phyloP scores from a whole-genome alignment of 129 eudicot species.

The Artemisia tridentata region DNA sequence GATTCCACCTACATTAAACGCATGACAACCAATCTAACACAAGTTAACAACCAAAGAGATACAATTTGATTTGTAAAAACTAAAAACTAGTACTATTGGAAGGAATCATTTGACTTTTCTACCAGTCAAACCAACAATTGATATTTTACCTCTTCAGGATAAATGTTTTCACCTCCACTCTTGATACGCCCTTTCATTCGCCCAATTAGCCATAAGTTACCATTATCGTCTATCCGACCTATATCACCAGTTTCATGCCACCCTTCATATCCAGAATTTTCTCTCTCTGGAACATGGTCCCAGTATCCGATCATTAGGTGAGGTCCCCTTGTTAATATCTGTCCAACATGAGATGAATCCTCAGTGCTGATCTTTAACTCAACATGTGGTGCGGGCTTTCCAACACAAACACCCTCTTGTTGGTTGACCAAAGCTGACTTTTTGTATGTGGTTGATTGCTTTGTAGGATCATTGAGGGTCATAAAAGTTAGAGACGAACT shows the following conservation, averaged over 20 bases:
- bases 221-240: conserved; percentile 66
- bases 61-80: background rate
- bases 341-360: conserved; percentile 47
- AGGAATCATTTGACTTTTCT: too few species aligned
- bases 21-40: background rate
- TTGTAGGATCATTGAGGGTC: conserved; percentile 67
- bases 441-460: conserved; percentile 17
- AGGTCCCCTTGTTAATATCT: conserved; percentile 77
- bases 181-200: conserved; percentile 83
- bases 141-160: conserved; percentile 79
- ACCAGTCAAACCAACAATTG: background rate
- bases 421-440: conserved; percentile 20
- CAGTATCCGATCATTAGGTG: conserved; percentile 85
- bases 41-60: background rate
- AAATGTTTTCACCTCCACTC: conserved; percentile 91
- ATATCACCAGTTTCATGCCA: conserved; percentile 98
- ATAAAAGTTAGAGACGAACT: conserved; percentile 84
- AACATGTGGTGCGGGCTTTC: conserved; percentile 91
- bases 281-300: conserved; percentile 41
- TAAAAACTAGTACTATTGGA: too few species aligned
- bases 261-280: conserved; percentile 30
- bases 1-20: conserved; percentile 54
- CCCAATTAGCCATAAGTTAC: conserved; percentile 90
- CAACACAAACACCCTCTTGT: conserved; percentile 75
- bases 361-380: conserved; percentile 50